Evolutionary conservation across 176 grass and related monocot genomes (phyloP).

Genomic region (Typha latifolia): DNA sequence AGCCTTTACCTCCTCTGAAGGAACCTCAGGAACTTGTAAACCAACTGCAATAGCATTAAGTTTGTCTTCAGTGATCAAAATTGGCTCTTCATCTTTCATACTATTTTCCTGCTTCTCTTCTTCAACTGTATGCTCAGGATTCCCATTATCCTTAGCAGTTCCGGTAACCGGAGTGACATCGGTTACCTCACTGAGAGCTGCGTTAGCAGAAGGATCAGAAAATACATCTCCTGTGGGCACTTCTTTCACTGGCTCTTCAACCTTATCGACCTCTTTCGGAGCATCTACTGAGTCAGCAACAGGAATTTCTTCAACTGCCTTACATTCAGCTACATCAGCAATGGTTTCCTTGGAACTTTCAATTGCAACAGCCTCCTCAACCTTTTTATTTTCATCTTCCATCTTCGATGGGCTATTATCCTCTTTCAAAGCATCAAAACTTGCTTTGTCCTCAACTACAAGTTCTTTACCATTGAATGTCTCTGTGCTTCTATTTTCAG

Average conservation of each 20-base stretch:
- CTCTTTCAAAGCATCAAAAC: too few relatives aligned
- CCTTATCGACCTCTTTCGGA: background rate
- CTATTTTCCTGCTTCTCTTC: constrained; percentile 7
- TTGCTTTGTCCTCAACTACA: too few relatives aligned
- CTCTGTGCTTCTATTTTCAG: background rate
- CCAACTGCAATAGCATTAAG: background rate
- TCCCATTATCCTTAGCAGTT: constrained; percentile 6
- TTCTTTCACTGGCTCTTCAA: constrained; percentile 19
- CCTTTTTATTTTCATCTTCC: background rate
- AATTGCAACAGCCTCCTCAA: background rate
- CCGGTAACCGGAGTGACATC: constrained; percentile 1
- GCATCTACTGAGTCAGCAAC: too few relatives aligned
- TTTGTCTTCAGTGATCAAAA: background rate
- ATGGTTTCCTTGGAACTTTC: too few relatives aligned
- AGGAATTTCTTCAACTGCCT: background rate
- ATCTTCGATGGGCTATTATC: background rate
- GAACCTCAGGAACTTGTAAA: background rate
- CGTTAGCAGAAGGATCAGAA: background rate
- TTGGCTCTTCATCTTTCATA: constrained; percentile 3
- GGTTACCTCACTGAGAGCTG: background rate
- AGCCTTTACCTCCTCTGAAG: constrained; percentile 5
- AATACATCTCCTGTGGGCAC: background rate
- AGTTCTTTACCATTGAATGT: background rate
- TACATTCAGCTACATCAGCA: too few relatives aligned
- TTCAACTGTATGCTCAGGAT: constrained; percentile 10